phyloP scores from a whole-genome alignment of 1,284 basidiomycete species.

The Melanopsichium pennsylvanicum region DNA sequence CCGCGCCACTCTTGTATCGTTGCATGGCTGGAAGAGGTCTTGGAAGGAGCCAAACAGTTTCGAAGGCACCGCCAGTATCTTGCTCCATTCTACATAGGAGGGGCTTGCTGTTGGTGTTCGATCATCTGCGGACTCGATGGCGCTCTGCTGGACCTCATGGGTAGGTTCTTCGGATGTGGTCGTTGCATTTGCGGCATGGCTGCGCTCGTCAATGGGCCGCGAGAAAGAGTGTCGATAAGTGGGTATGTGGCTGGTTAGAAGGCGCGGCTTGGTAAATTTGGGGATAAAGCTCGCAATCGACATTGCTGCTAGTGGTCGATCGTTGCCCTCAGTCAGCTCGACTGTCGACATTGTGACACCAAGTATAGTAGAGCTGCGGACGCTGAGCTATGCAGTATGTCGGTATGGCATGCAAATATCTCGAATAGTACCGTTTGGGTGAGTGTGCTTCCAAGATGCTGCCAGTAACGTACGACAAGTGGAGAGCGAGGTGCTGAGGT shows the following conservation, averaged over 20 bases:
- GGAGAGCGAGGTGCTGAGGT: too few relatives aligned
- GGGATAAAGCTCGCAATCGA: constrained; percentile 42
- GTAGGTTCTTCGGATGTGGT: neutral
- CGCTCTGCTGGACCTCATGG: neutral
- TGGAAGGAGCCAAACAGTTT: constrained; percentile 30
- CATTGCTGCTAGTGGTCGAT: constrained; percentile 11
- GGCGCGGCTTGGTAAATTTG: constrained; percentile 29
- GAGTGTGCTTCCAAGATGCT: too few relatives aligned
- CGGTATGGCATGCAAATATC: neutral
- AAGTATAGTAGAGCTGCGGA: neutral
- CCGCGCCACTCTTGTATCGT: too few relatives aligned
- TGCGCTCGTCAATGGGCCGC: neutral
- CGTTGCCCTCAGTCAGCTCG: neutral
- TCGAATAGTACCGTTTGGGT: too few relatives aligned
- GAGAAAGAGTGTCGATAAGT: constrained; percentile 44
- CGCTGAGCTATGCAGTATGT: neutral
- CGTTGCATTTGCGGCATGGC: neutral
- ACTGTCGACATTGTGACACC: neutral
- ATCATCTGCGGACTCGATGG: neutral
- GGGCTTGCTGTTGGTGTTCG: neutral
- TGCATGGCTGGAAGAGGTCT: constrained; percentile 7
- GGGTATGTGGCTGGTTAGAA: constrained; percentile 25
- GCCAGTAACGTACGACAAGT: too few relatives aligned
- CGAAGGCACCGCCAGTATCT: constrained; percentile 25
- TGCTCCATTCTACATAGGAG: constrained; percentile 38